These are phyloP conservation scores for Cryphonectria japonica DNA, from an alignment of 2,329 filamentous ascomycete species.

Conservation along the genomic window DNA sequence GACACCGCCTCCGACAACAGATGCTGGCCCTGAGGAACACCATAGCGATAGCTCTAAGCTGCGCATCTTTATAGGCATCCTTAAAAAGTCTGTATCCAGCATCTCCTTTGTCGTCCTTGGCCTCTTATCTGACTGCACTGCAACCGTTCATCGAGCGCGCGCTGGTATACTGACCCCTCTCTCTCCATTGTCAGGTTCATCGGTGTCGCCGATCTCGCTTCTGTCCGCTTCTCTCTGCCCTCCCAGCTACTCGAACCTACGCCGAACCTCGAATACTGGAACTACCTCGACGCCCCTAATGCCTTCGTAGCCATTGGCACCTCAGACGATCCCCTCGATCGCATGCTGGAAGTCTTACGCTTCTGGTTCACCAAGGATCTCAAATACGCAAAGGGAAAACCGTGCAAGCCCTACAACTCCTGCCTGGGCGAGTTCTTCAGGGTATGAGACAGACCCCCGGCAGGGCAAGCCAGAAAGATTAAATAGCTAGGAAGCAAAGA, in stretches of 20 bases:
- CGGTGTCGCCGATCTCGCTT: conserved; percentile 91
- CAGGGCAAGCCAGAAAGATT: neutral
- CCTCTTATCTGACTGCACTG: neutral
- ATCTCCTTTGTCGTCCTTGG: neutral
- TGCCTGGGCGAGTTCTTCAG: conserved; percentile 96
- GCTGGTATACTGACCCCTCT: neutral
- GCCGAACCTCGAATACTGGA: conserved; percentile 98
- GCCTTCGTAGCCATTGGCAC: conserved; percentile 84
- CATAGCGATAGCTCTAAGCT: conserved; percentile 85
- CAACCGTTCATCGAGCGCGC: conserved; percentile 6
- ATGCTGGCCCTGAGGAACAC: conserved; percentile 46
- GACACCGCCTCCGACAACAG: conserved; percentile 25
- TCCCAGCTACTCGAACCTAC: conserved; percentile 95
- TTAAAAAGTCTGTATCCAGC: conserved; percentile 72
- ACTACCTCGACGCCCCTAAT: conserved; percentile 93
- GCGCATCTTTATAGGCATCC: conserved; percentile 82
- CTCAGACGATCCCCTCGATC: conserved; percentile 86
- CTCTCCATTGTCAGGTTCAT: conserved; percentile 71
- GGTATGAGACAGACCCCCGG: conserved; percentile 53
- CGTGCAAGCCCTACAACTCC: conserved; percentile 99
- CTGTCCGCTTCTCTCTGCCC: conserved; percentile 93
- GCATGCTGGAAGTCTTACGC: conserved; percentile 90
- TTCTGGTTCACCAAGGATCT: conserved; percentile 99
- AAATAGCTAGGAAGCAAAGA: neutral
- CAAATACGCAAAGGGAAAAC: conserved; percentile 98